Evolutionary conservation across 2,329 filamentous ascomycete species (phyloP), one percentile per base, ranked within the genome.

Genomic region (Stagonosporopsis cucurbitacearum): DNA sequence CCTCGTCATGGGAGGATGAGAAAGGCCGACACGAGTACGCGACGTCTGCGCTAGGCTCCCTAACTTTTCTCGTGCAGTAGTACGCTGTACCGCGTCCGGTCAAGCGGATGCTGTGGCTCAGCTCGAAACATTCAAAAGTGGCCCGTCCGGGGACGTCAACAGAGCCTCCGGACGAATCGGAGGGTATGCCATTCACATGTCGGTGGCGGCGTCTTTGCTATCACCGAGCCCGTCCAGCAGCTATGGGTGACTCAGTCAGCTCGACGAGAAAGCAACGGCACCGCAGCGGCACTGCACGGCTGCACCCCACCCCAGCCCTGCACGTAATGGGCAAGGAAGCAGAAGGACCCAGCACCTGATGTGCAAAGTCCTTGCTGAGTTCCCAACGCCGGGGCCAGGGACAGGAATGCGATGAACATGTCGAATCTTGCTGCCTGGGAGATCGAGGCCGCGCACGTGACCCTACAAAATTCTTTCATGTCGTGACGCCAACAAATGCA

Each of bases 211-310:
- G 35, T 60, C 35, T 51, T 42, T 54, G 41, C 49, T 60, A 57
- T 54, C 63, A 62, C 66, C 64, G 66, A 60, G 60, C 40, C 54
- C 50, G 60, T 55, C 47, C 17, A 47, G 37, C 41, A 42, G 25
- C 12, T 15, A n/a, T 52, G 23, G 66, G 58, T 66, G 63, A 66
- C 36, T 68, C 64, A 67, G 55, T 57, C 50, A 42, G 57, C 51
- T 45, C 50, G 51, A 60, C 68, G 66, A 72, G 57, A 71, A 72
- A 63, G 57, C 43, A 56, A 56, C 65, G 64, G 63, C 50, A 54
- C 30, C 19, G 32, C 25, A 60, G 25, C 51, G 51, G 51, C 51
- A 54, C 54, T 62, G 33, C 30, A 54, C 58, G 49, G 54, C 54
- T 52, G 54, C 54, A 52, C 54, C 54, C 54, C 44, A 37, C 54